Evolutionary conservation across 495 filamentous ascomycete species (phyloP), one percentile per base, ranked within the genome.

Genomic region (Friedmanniomyces endolithicus): DNA sequence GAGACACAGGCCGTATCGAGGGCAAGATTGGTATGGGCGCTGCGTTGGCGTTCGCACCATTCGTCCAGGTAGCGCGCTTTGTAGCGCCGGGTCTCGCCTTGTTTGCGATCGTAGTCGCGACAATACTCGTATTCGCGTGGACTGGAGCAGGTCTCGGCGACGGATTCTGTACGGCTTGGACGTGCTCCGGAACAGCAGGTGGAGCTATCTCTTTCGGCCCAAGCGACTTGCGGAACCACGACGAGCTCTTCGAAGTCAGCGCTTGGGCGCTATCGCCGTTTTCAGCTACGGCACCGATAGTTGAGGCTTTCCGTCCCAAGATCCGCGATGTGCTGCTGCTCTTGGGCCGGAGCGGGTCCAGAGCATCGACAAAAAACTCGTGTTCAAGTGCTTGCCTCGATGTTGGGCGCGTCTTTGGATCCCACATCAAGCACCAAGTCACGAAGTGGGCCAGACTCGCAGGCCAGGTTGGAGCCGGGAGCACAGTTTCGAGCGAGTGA

Each of bases 351-450:
- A 97, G 65, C 20, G 94, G 94, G 67, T 99, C 94, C 24, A 92
- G 79, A 1, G 94, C 94, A 72, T 97, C 94, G n/a, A 77, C 73
- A 65, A 99, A 99, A 69, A 89, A 99, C 60, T 96, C 90, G 64
- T 97, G 94, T 31, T 82, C 83, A 62, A 97, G 69, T 11, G 94
- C 90, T 68, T 97, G 90, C 0, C 83, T 81, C 31, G 90, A 95
- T n/a, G 94, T 99, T 47, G 94, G 94, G 53, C 94, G 77, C 67
- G 73, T 82, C 71, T 89, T 90, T 16, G 94, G 94, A 70, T 99
- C 94, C 94, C 94, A 99, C 92, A 97, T 95, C 56, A 99, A 70
- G 72, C 94, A 99, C 90, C 89, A 95, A 1, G 94, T 97, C 47
- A 99, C 94, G 64, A 99, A 96, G 27, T 89, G 77, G 61, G 81